These are phyloP conservation scores for Penicillium sp. DNA, from an alignment of 2,329 filamentous ascomycete species.

Conservation along the genomic window DNA sequence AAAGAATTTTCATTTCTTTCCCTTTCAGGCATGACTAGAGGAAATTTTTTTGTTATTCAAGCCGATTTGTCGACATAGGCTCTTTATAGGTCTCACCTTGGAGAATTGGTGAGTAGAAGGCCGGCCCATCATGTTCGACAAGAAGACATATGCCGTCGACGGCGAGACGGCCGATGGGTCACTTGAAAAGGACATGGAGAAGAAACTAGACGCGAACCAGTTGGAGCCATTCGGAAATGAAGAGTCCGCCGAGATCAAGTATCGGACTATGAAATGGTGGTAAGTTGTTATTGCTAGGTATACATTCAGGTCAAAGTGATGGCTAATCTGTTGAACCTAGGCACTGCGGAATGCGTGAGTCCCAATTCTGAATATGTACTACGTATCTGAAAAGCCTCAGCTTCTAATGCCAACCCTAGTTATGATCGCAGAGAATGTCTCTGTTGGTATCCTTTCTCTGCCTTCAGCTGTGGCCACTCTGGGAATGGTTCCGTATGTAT, in stretches of 20 bases:
- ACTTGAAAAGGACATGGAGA: constrained; percentile 16
- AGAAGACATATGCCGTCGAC: constrained; percentile 16
- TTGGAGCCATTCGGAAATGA: constrained; percentile 41
- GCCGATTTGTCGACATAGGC: background rate
- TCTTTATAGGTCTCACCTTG: background rate
- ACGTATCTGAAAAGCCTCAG: background rate
- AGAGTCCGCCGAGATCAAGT: constrained; percentile 44
- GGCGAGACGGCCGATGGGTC: constrained; percentile 12
- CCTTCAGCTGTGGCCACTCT: constrained; percentile 52
- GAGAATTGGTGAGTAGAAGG: constrained; percentile 2
- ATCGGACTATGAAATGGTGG: constrained; percentile 49
- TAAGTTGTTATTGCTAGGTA: constrained; percentile 10
- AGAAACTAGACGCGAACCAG: constrained; percentile 17
- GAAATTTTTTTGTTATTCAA: background rate
- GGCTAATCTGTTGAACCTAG: constrained; percentile 17
- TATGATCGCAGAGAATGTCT: constrained; percentile 59
- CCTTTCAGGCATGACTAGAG: constrained; percentile 2
- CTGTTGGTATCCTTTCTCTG: constrained; percentile 55
- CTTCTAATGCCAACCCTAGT: constrained; percentile 33
- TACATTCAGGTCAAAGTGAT: background rate
- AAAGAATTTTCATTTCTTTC: background rate
- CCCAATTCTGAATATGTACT: background rate
- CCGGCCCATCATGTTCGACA: constrained; percentile 17
- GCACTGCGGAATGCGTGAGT: constrained; percentile 39
- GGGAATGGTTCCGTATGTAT: constrained; percentile 51